Percentiles rank a stretch among this genome's conserved stretches.
Evolutionary conservation across 768 basidiomycete species (phyloP).

Genomic region (Phallus indusiatus): DNA sequence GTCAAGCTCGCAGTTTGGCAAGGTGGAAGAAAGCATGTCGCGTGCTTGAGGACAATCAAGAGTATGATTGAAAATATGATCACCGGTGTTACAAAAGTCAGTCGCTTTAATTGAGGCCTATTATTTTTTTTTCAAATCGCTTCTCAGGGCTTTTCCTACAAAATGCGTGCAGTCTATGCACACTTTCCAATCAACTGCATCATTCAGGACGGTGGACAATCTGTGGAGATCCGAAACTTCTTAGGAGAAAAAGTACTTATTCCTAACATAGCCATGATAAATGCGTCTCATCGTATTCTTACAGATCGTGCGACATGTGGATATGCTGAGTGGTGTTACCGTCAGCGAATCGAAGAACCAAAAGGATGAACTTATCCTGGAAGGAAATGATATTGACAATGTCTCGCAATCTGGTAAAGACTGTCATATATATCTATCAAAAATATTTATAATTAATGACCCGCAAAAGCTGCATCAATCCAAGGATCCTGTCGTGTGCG

Average conservation of each 20-base stretch:
- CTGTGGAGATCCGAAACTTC: conserved; percentile 91
- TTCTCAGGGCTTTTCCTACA: conserved; percentile 92
- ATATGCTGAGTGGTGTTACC: conserved; percentile 84
- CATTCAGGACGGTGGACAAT: conserved; percentile 63
- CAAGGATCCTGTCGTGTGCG: conserved; percentile 94
- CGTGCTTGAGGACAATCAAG: conserved; percentile 93
- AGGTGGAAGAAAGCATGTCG: conserved; percentile 96
- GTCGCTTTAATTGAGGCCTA: conserved; percentile 10
- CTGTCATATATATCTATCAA: neutral
- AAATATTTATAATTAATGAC: conserved; percentile 2
- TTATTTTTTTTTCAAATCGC: neutral
- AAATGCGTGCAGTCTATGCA: conserved; percentile 99
- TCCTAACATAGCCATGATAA: neutral
- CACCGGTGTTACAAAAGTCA: conserved; percentile 89
- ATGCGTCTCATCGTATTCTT: neutral
- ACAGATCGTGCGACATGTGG: conserved; percentile 84
- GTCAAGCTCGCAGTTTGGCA: conserved; percentile 96
- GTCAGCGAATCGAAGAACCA: conserved; percentile 81
- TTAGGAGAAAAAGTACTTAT: conserved; percentile 80
- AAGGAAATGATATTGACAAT: conserved; percentile 93
- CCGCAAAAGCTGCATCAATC: conserved; percentile 73
- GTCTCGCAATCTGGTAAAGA: conserved; percentile 88
- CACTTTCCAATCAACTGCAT: conserved; percentile 99
- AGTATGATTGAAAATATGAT: conserved; percentile 97
- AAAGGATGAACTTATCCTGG: conserved; percentile 90